These are phyloP conservation scores for Trichoderma arundinaceum DNA, from an alignment of 2,329 filamentous ascomycete species.

Conservation along the genomic window DNA sequence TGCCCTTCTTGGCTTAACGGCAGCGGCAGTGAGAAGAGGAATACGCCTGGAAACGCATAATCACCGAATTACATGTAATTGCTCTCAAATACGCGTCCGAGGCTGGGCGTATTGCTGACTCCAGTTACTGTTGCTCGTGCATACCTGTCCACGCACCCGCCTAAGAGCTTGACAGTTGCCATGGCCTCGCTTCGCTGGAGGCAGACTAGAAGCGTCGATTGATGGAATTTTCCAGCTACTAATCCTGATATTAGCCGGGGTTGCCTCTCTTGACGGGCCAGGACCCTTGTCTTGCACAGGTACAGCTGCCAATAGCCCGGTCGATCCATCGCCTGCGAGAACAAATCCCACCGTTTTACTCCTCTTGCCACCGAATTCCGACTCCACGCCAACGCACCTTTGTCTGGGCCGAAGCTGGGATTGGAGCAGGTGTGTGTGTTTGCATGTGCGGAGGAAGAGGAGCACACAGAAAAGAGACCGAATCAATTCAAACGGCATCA, in stretches of 20 bases:
- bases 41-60: too few relatives aligned
- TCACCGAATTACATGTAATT: too few relatives aligned
- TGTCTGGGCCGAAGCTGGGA: neutral
- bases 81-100: too few relatives aligned
- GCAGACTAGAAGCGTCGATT: too few relatives aligned
- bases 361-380: neutral
- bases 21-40: too few relatives aligned
- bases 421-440: neutral
- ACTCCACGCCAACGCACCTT: neutral
- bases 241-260: slow-evolving; percentile 14
- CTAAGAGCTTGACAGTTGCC: neutral
- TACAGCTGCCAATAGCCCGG: slow-evolving; percentile 1
- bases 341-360: neutral
- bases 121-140: too few relatives aligned
- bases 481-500: too few relatives aligned
- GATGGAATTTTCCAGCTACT: neutral
- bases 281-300: slow-evolving; percentile 10
- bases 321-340: neutral
- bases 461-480: neutral
- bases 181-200: neutral
- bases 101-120: too few relatives aligned
- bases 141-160: too few relatives aligned
- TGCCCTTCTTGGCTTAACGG: neutral
- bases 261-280: neutral
- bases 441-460: neutral